Conservation (phyloP, 192 early-diverging fungal genomes). For the Backusella tarrabulga region DNA sequence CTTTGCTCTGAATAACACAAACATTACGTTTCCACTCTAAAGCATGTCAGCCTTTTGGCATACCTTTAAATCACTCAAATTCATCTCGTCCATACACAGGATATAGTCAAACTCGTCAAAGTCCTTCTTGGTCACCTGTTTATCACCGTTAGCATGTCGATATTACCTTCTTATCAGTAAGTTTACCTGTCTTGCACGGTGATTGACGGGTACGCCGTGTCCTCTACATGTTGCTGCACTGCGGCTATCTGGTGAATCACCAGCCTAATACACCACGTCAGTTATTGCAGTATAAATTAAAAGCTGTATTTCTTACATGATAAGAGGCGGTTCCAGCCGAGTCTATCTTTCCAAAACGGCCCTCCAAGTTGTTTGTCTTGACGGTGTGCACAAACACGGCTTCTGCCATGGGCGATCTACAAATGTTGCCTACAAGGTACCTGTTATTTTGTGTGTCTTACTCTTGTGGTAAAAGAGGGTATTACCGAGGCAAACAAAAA, state of each 20-base stretch:
- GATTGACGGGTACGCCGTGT: constrained; percentile 75
- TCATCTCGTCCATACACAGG: constrained; percentile 89
- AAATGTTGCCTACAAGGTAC: constrained; percentile 34
- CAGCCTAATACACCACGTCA: constrained; percentile 36
- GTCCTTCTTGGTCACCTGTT: constrained; percentile 47
- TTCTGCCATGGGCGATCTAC: constrained; percentile 83
- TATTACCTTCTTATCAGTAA: too few species aligned
- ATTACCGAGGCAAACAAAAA: constrained; percentile 19
- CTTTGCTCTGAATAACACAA: constrained; percentile 6
- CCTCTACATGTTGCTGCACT: constrained; percentile 61
- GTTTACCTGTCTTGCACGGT: constrained; percentile 68
- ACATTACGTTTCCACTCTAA: not conserved
- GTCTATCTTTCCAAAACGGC: constrained; percentile 68
- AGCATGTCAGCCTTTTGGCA: not conserved
- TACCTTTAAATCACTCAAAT: constrained; percentile 61
- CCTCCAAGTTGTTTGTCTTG: constrained; percentile 49
- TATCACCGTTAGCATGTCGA: too few species aligned
- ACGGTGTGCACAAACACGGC: constrained; percentile 84
- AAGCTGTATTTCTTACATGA: constrained; percentile 50
- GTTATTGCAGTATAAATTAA: too few species aligned
- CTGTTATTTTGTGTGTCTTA: not conserved
- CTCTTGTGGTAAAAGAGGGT: not conserved
- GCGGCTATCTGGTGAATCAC: constrained; percentile 70
- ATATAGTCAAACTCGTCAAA: constrained; percentile 81
- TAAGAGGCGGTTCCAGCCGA: constrained; percentile 84